Base-by-base conservation (phyloP, 768 basidiomycete species). In the Boletus sp. region DNA sequence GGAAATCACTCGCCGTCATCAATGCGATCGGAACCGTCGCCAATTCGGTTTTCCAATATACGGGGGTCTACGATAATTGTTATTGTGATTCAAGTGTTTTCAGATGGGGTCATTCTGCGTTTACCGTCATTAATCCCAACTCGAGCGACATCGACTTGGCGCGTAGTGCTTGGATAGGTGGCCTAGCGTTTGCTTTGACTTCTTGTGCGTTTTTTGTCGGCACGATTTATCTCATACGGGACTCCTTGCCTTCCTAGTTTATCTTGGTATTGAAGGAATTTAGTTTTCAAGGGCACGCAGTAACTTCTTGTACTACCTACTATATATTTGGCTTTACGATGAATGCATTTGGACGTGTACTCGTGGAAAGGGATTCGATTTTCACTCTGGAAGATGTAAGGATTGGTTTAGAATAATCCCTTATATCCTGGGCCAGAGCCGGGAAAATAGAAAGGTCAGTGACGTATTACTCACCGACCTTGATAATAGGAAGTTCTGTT, bases 111-210 rank as follows among this genome's bases (percentile, higher is more conserved):
- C 7, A 42, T 1, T 30, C 39, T 0, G 73, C 75, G 3, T 77
- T 68, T 49, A 44, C 67, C n/a, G 69, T 78, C 12, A 67, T 78
- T 3, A 6, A 17, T 1, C 24, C 52, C 0, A 4, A 1, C 4
- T 0, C 8, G 1, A 55, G 48, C 9, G 76, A 76, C 40, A 33
- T 75, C 7, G 33, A 49, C 6, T 35, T 52, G 44, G 72, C 73
- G 63, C 67, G 55, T 37, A 32, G 11, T 1, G 72, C 73, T 14
- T 78, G 78, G 77, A 67, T 71, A 42, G 74, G 75, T 1, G 78
- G 71, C 0, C 67, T 76, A 0, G 60, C 51, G 8, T 62, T 78
- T 2, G 68, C 71, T 4, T 58, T 66, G 32, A 49, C 51, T 1
- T 63, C 52, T 52, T 70, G 69, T 3, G 9, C 45, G 0, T 18